A percentile compares a stretch with the other conserved stretches of the same genome.
Conservation (phyloP, 2,329 filamentous ascomycete species). For the Fusarium goolgardi region DNA sequence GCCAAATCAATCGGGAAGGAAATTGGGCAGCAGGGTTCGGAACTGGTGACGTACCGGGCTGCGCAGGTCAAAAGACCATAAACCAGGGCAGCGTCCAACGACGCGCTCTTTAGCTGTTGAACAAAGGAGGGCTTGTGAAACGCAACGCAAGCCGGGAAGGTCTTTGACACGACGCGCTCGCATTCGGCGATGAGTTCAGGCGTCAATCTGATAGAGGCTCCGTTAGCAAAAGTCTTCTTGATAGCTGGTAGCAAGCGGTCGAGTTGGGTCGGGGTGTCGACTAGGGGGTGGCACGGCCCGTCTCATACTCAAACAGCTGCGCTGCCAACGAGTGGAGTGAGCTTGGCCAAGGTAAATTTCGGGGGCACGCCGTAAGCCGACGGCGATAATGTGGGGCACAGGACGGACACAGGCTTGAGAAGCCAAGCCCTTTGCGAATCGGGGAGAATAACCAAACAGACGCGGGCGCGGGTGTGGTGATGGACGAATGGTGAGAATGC, state of each 20-base stretch:
- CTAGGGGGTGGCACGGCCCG: constrained; percentile 42
- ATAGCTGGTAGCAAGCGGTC: constrained; percentile 8
- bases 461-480: constrained; percentile 35
- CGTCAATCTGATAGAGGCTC: constrained; percentile 56
- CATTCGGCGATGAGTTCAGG: constrained; percentile 69
- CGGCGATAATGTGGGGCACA: constrained; percentile 41
- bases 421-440: constrained; percentile 26
- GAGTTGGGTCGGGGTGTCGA: constrained; percentile 15
- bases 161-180: constrained; percentile 70
- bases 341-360: constrained; percentile 31
- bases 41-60: constrained; percentile 62
- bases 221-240: constrained; percentile 40
- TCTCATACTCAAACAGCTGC: constrained; percentile 24
- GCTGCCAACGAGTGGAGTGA: neutral
- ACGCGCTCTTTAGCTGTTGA: constrained; percentile 68
- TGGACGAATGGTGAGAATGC: constrained; percentile 35
- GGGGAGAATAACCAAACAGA: constrained; percentile 28
- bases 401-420: constrained; percentile 24
- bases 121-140: constrained; percentile 73
- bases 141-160: constrained; percentile 69
- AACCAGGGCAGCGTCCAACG: constrained; percentile 66
- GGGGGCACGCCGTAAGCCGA: constrained; percentile 42
- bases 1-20: constrained; percentile 31
- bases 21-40: constrained; percentile 35
- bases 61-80: constrained; percentile 69